These are phyloP conservation scores for Entomortierella beljakovae DNA, from an alignment of 192 early-diverging fungal genomes.

Conservation along the genomic window DNA sequence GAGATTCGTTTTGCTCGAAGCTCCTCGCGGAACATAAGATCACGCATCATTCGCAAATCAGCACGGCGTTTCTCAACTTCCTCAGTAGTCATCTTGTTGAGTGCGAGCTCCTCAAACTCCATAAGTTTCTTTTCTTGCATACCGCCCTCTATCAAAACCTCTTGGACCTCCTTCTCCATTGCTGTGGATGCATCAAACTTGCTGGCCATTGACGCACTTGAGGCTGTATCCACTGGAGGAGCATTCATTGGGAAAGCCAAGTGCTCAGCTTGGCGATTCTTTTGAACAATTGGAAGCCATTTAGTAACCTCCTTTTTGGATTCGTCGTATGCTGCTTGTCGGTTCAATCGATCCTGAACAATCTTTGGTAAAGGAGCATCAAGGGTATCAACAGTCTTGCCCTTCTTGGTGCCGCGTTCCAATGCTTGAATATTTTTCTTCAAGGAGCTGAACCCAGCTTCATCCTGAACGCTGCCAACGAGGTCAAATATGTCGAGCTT, in stretches of 20 bases:
- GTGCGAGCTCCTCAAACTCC: constrained; percentile 86
- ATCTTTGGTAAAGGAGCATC: constrained; percentile 85
- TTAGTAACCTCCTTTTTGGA: constrained; percentile 84
- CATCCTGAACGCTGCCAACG: constrained; percentile 73
- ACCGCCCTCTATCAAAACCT: constrained; percentile 75
- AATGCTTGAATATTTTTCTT: constrained; percentile 72
- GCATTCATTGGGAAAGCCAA: constrained; percentile 76
- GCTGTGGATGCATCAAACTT: constrained; percentile 74
- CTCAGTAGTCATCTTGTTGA: constrained; percentile 85
- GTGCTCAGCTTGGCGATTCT: constrained; percentile 88
- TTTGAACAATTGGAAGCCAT: constrained; percentile 86
- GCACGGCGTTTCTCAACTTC: constrained; percentile 80
- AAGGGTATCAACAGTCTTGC: constrained; percentile 59
- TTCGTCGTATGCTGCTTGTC: constrained; percentile 87
- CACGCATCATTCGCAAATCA: constrained; percentile 91
- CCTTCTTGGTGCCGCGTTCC: constrained; percentile 60
- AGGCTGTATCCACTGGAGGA: constrained; percentile 40
- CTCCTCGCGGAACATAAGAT: constrained; percentile 94
- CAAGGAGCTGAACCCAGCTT: constrained; percentile 70
- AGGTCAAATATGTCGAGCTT: constrained; percentile 84
- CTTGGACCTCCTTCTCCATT: constrained; percentile 84
- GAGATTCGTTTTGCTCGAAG: constrained; percentile 89
- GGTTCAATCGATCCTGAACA: constrained; percentile 86
- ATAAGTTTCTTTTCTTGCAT: constrained; percentile 84
- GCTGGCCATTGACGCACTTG: constrained; percentile 67